Evolutionary conservation across 1,284 basidiomycete genomes (phyloP).

Genomic region (Heterobasidion occidentale): DNA sequence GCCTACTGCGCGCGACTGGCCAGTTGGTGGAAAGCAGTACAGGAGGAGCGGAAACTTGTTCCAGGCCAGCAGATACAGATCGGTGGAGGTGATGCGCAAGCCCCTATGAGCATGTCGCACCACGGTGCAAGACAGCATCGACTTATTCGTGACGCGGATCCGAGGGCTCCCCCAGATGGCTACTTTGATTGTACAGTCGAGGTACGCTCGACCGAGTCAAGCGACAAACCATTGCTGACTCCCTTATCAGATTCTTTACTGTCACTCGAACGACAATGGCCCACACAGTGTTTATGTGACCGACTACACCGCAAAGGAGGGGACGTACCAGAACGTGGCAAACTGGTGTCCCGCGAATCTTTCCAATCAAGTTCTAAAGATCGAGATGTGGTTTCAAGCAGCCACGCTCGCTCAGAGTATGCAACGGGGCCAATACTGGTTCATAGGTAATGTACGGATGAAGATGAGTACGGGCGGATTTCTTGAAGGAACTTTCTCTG

Average conservation of each 20-base stretch:
- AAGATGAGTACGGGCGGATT: slow-evolving; percentile 29
- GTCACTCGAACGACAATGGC: slow-evolving; percentile 25
- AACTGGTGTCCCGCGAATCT: slow-evolving; percentile 42
- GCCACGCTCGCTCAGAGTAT: slow-evolving; percentile 34
- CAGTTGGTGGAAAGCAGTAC: slow-evolving; percentile 48
- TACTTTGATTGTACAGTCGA: slow-evolving; percentile 66
- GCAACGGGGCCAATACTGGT: slow-evolving; percentile 43
- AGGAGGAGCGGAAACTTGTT: slow-evolving; percentile 14
- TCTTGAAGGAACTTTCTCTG: slow-evolving; percentile 44
- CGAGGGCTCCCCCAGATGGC: slow-evolving; percentile 29
- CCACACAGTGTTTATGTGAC: slow-evolving; percentile 50
- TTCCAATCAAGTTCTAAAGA: slow-evolving; percentile 35
- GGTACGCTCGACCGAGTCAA: slow-evolving; percentile 26
- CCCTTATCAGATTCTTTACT: slow-evolving; percentile 37
- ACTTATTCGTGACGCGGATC: slow-evolving; percentile 42
- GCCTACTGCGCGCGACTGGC: slow-evolving; percentile 29
- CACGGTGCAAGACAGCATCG: slow-evolving; percentile 30
- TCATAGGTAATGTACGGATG: slow-evolving; percentile 47
- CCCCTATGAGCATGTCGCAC: slow-evolving; percentile 1
- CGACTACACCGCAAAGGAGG: slow-evolving; percentile 48
- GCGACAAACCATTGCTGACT: not conserved
- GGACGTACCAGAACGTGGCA: slow-evolving; percentile 22
- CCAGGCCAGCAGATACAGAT: slow-evolving; percentile 16
- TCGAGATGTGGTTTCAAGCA: slow-evolving; percentile 48
- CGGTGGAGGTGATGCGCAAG: slow-evolving; percentile 5